Percentiles rank a stretch among this genome's conserved stretches.
Conservation (phyloP, 2,329 filamentous ascomycete genomes). For the Colletotrichum sp. region DNA sequence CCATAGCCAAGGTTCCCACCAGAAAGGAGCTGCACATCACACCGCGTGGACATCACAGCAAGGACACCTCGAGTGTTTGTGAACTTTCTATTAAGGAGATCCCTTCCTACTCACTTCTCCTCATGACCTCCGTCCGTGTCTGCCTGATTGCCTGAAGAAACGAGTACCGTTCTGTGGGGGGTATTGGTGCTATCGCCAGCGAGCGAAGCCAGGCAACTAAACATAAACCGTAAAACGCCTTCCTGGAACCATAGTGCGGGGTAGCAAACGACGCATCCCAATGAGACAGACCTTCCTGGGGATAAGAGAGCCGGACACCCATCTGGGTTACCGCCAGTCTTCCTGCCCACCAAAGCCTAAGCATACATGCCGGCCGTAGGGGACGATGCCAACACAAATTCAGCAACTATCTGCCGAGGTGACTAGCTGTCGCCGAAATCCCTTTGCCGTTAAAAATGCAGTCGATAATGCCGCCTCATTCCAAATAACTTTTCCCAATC, state of each 20-base stretch:
- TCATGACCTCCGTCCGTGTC: conserved; percentile 15
- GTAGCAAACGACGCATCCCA: conserved; percentile 21
- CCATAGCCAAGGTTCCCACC: not conserved
- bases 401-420: not conserved
- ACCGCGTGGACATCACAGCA: not conserved
- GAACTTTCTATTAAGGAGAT: conserved; percentile 21
- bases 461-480: conserved; percentile 22
- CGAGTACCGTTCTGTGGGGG: conserved; percentile 37
- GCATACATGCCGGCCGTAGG: conserved; percentile 15
- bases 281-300: conserved; percentile 3
- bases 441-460: conserved; percentile 20
- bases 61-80: not conserved
- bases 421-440: conserved; percentile 16
- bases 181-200: conserved; percentile 36
- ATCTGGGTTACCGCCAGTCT: conserved; percentile 44
- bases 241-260: conserved; percentile 28
- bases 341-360: conserved; percentile 35
- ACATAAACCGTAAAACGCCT: conserved; percentile 44
- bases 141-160: conserved; percentile 35
- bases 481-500: conserved; percentile 24
- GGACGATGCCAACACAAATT: not conserved
- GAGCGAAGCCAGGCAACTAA: conserved; percentile 38
- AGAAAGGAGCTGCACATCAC: not conserved
- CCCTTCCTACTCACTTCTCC: conserved; percentile 8
- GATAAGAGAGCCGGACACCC: conserved; percentile 28